Evolutionary conservation across 2,329 filamentous ascomycete species (phyloP).

Genomic region (Nothophaeocryptopus gaeumannii): DNA sequence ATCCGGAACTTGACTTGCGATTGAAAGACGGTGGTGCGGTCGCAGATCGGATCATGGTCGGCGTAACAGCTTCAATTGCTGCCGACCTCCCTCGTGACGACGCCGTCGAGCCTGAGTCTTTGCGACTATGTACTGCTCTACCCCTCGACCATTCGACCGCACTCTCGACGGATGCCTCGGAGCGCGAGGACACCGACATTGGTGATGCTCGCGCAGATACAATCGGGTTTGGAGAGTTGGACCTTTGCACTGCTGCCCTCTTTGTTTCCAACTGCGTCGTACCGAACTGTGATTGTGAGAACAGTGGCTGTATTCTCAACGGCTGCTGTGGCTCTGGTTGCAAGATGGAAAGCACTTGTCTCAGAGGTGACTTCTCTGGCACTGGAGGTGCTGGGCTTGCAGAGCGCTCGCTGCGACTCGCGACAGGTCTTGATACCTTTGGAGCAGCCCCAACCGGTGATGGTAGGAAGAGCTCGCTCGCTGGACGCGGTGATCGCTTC

Average conservation of each 20-base stretch:
- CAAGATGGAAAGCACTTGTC: not conserved
- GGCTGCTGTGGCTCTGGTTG: not conserved
- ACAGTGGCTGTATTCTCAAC: not conserved
- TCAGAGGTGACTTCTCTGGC: conserved; percentile 17
- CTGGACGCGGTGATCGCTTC: conserved; percentile 22
- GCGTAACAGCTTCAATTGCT: not conserved
- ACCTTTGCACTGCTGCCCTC: no score
- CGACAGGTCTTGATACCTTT: no score
- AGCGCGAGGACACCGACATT: no score
- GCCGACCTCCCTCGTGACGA: not conserved
- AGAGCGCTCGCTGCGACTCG: no score
- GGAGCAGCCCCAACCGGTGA: not conserved
- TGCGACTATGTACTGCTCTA: not conserved
- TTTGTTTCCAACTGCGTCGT: no score
- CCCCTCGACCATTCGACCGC: no score
- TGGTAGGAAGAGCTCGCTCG: conserved; percentile 20
- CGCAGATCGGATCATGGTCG: not conserved
- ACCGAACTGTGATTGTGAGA: no score
- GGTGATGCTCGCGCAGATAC: not conserved
- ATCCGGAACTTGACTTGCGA: not conserved
- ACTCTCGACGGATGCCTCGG: no score
- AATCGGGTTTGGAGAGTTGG: not conserved
- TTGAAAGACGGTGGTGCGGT: conserved; percentile 13
- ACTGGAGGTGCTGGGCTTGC: conserved; percentile 12
- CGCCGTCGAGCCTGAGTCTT: not conserved